Conservation (phyloP, 2,329 filamentous ascomycete species). For the Ascocoryne sarcoides region DNA sequence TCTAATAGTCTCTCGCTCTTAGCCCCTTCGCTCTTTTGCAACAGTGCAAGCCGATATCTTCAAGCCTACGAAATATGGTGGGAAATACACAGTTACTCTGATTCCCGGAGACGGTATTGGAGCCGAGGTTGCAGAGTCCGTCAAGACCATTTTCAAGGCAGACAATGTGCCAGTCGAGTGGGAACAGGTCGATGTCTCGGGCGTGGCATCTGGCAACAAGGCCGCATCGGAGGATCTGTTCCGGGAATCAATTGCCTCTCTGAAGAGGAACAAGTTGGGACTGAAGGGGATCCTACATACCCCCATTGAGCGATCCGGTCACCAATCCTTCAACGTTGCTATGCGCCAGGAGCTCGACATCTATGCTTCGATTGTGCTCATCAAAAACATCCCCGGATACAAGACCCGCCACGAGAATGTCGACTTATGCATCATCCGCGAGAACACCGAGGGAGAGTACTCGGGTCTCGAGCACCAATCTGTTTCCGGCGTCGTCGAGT, state of each 20-base stretch:
- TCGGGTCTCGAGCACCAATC: constrained; percentile 98
- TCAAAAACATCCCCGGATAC: constrained; percentile 99
- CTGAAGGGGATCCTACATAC: constrained; percentile 99
- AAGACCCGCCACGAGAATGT: constrained; percentile 94
- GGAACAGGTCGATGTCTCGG: constrained; percentile 96
- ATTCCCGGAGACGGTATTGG: constrained; percentile 99
- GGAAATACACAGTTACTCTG: constrained; percentile 98
- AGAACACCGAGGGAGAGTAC: constrained; percentile 99
- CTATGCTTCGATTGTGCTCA: constrained; percentile 93
- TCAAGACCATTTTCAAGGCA: constrained; percentile 99
- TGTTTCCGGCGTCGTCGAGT: constrained; percentile 92
- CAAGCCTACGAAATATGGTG: constrained; percentile 92
- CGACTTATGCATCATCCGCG: constrained; percentile 98
- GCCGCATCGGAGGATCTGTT: constrained; percentile 83
- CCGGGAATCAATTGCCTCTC: constrained; percentile 86
- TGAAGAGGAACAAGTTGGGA: constrained; percentile 97
- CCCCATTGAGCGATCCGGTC: constrained; percentile 89
- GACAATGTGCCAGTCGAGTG: constrained; percentile 98
- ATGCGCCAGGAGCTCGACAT: constrained; percentile 99
- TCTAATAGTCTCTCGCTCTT: constrained; percentile 1
- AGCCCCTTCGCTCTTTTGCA: constrained; percentile 43
- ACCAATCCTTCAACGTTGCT: constrained; percentile 99
- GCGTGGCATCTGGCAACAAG: constrained; percentile 73
- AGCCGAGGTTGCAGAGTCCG: constrained; percentile 92
- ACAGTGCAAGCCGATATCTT: constrained; percentile 93